These are phyloP conservation scores for Bothriochloa decipiens DNA, from an alignment of 176 grass and related monocot species.

Conservation along the genomic window DNA sequence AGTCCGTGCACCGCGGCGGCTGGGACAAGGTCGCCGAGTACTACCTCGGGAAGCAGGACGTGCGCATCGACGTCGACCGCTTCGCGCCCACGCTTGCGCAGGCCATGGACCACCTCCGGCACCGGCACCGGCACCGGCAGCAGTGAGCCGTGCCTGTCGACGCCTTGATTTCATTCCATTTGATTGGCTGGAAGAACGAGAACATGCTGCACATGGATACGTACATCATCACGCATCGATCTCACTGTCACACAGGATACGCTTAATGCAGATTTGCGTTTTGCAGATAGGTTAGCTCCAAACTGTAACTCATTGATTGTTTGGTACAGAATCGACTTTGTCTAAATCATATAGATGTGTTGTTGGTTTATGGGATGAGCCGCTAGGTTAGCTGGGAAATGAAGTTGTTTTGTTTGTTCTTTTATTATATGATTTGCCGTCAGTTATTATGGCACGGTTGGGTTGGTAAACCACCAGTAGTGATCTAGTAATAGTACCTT, in stretches of 20 bases:
- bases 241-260: not conserved
- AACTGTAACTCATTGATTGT: not conserved
- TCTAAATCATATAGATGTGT: not conserved
- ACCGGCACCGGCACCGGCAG: not conserved
- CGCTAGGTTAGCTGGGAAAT: not conserved
- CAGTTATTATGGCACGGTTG: not conserved
- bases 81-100: constrained; percentile 58
- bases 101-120: constrained; percentile 55
- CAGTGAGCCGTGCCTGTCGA: not conserved
- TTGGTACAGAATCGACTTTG: constrained; percentile 9
- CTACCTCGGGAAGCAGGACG: constrained; percentile 82
- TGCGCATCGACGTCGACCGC: constrained; percentile 53
- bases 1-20: constrained; percentile 58
- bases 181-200: not conserved
- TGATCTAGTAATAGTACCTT: no score
- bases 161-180: not conserved
- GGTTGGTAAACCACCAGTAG: not conserved
- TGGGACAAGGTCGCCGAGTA: constrained; percentile 80
- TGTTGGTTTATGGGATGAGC: not conserved
- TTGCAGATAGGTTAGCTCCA: constrained; percentile 28
- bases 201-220: not conserved
- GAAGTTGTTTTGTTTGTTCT: not conserved
- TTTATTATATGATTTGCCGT: not conserved
- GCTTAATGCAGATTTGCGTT: not conserved
- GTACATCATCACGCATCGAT: not conserved